These are phyloP conservation scores for Nannochloropsis granulata DNA, from an alignment of 108 stramenopile species.

Conservation along the genomic window DNA sequence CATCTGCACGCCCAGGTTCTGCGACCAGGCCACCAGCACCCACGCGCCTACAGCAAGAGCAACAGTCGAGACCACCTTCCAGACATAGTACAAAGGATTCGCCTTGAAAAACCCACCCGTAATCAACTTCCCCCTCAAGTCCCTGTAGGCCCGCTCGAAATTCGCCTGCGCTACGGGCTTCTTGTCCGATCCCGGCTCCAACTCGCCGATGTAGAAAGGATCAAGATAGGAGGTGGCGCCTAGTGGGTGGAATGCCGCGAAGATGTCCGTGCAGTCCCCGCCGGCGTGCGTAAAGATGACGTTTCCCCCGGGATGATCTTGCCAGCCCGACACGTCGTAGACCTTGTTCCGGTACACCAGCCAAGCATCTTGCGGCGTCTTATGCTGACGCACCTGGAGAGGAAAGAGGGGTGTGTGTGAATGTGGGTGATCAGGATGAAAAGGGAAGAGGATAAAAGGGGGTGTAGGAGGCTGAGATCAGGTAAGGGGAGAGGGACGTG, in stretches of 20 bases:
- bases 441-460: too few relatives aligned
- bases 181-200: constrained; percentile 37
- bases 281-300: constrained; percentile 97
- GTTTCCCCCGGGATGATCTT: constrained; percentile 69
- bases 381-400: constrained; percentile 70
- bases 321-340: constrained; percentile 91
- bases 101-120: constrained; percentile 90
- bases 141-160: constrained; percentile 91
- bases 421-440: too few relatives aligned
- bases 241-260: constrained; percentile 91
- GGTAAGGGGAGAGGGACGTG: too few relatives aligned
- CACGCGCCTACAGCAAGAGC: constrained; percentile 59
- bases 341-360: constrained; percentile 84
- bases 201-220: constrained; percentile 78
- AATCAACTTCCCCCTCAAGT: constrained; percentile 67
- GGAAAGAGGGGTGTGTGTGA: background rate
- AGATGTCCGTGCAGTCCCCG: constrained; percentile 96
- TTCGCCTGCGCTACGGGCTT: constrained; percentile 43
- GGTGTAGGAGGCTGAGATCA: too few relatives aligned
- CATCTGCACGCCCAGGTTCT: constrained; percentile 55
- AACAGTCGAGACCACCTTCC: constrained; percentile 73
- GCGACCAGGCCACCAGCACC: constrained; percentile 55
- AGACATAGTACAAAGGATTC: constrained; percentile 65
- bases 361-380: constrained; percentile 83
- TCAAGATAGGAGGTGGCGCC: constrained; percentile 72